Evolutionary conservation across 208 protist genomes (phyloP).

Genomic region (Acanthamoeba divionensis): DNA sequence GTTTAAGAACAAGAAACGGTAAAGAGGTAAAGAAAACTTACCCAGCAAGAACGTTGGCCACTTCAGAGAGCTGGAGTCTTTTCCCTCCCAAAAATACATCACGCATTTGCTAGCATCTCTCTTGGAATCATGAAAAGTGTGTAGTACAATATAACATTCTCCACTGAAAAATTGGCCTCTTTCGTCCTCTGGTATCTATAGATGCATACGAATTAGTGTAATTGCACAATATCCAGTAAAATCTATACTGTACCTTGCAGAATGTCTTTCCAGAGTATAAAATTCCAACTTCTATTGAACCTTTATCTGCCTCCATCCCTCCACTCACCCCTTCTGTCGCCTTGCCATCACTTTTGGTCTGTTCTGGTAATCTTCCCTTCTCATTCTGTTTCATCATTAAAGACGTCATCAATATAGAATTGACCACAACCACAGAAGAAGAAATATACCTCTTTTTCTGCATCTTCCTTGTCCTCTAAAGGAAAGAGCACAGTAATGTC

Average conservation of each 20-base stretch:
- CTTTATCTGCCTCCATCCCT: neutral
- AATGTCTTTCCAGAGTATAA: neutral
- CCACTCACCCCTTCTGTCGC: neutral
- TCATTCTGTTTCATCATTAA: neutral
- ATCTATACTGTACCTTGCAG: too few species aligned
- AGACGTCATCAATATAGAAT: neutral
- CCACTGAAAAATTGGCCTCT: conserved; percentile 14
- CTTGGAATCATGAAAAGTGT: neutral
- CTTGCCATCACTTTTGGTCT: neutral
- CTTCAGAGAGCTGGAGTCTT: neutral
- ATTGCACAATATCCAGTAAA: too few species aligned
- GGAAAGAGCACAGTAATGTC: neutral
- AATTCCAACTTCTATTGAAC: neutral
- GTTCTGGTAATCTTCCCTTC: neutral
- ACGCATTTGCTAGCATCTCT: neutral
- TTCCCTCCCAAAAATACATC: conserved; percentile 6
- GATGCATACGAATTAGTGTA: too few species aligned
- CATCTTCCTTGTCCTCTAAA: neutral
- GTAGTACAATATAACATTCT: neutral
- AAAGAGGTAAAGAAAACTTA: neutral
- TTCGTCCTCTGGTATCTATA: neutral
- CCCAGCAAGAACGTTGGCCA: conserved; percentile 5
- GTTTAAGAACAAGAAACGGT: neutral
- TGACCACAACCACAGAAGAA: too few species aligned
- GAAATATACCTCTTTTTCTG: neutral